phyloP scores from a whole-genome alignment of 306 rosid species.

The Vicia villosa region DNA sequence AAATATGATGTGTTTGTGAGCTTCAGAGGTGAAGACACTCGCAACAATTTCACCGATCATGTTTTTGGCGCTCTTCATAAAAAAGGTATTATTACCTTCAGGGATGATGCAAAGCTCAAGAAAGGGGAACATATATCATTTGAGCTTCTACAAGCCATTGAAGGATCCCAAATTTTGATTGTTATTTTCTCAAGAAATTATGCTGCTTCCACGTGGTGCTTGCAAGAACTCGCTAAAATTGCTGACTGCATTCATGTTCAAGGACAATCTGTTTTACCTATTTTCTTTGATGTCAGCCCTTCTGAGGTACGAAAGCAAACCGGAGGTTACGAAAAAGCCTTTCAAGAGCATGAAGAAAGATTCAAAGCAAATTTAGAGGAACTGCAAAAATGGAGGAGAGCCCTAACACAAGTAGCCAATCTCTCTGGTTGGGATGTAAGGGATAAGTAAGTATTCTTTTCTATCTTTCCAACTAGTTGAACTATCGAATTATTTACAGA shows the following conservation, averaged over 20 bases:
- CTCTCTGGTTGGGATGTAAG: constrained; percentile 4
- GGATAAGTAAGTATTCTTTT: background rate
- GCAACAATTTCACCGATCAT: background rate
- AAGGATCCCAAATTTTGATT: constrained; percentile 8
- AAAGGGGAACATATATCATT: too few species aligned
- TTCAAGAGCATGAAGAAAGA: constrained; percentile 18
- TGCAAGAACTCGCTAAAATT: constrained; percentile 32
- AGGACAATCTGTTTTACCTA: constrained; percentile 2
- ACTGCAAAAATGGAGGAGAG: constrained; percentile 18
- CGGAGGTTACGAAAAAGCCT: background rate
- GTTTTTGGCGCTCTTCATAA: background rate
- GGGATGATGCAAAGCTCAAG: background rate
- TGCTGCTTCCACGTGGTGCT: constrained; percentile 36
- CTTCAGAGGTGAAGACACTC: background rate
- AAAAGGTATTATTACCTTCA: background rate
- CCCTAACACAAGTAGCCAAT: background rate
- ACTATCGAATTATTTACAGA: background rate
- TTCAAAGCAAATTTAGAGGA: background rate
- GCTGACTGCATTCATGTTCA: background rate
- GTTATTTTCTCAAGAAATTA: constrained; percentile 20
- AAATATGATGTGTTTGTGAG: constrained; percentile 38
- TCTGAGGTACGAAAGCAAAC: constrained; percentile 26
- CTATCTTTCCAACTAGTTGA: background rate
- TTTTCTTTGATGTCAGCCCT: too few species aligned
- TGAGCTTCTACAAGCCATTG: too few species aligned